Evolutionary conservation across 2,329 filamentous ascomycete species (phyloP), one percentile per base, ranked within the genome.

Genomic region (Fusarium sp.): DNA sequence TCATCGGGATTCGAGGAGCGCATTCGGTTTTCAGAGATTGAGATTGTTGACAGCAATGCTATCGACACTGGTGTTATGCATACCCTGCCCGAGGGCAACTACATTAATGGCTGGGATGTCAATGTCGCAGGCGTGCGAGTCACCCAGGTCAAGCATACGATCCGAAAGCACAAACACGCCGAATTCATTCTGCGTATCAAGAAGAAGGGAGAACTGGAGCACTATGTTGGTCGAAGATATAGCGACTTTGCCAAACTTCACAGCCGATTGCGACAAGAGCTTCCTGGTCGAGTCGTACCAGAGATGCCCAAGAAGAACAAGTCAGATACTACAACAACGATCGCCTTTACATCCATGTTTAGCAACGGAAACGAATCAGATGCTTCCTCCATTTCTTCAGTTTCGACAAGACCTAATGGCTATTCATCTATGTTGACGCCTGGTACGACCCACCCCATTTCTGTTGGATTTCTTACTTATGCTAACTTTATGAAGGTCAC

Each of bases 1-100:
- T 95, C 96, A 8, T 98, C 95, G 9, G 96, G 96, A 5, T 99
- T 98, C 81, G 96, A 99, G 83, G 96, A 99, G 85, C 91, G 96
- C 66, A 98, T 99, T 80, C 91, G 95, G 57, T 99, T 99, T 81
- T 94, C 95, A 4, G 96, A 99, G 83, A 93, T 99, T 84, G 96
- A 99, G 80, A 95, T 98, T 31, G 94, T 99, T 35, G 96, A 99
- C 80, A 90, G 94, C 73, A 93, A 94, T 62, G 95, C 96, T 48
- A 97, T 98, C 79, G 95, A 98, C 68, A 93, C 94, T 28, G 96
- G 96, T 0, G 87, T 99, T 59, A 88, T 97, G 67, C 90, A 95
- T 67, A 97, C 95, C 48, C 87, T 96, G 72, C 96, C 96, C 0
- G 94, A 98, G 81, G 96, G 96, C 9, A 93, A 98, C 82, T 93